A percentile compares a stretch with the other conserved stretches of the same genome.
phyloP scores from a whole-genome alignment of 2,329 filamentous ascomycete species.

The Plenodomus biglobosus region DNA sequence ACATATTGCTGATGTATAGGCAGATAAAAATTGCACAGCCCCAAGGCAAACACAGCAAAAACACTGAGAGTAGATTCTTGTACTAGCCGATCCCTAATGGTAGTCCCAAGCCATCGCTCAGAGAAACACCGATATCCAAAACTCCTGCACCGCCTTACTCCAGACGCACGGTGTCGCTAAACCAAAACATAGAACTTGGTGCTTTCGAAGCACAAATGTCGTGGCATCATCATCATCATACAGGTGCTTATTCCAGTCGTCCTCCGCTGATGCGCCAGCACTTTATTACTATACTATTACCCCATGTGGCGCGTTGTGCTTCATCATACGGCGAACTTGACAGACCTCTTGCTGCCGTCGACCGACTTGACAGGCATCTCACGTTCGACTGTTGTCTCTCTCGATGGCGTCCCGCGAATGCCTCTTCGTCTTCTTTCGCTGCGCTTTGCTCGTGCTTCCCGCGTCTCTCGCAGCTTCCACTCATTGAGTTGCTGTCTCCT shows the following conservation, averaged over 20 bases:
- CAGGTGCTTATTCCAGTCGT: conserved; percentile 1
- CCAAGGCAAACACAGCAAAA: background rate
- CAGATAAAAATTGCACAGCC: background rate
- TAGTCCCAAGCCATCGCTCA: background rate
- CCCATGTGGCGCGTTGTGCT: conserved; percentile 1
- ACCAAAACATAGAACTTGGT: conserved; percentile 6
- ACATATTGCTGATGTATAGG: background rate
- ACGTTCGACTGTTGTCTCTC: conserved; percentile 34
- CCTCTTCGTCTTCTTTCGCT: conserved; percentile 53
- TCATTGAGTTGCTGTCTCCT: conserved; percentile 61
- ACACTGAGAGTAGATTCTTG: background rate
- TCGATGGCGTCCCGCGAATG: conserved; percentile 27
- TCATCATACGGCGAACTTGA: conserved; percentile 37
- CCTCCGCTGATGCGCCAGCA: background rate
- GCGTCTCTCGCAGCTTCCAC: conserved; percentile 61
- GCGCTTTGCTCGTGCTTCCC: conserved; percentile 60
- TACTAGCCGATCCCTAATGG: background rate
- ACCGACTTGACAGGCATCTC: conserved; percentile 21
- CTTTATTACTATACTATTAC: conserved; percentile 26
- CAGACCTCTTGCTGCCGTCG: conserved; percentile 23
- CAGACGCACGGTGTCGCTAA: conserved; percentile 5
- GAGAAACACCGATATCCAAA: background rate
- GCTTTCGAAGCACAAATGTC: conserved; percentile 14
- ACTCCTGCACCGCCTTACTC: conserved; percentile 7
- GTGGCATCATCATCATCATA: conserved; percentile 26